Evolutionary conservation across 1,284 basidiomycete species (phyloP), one percentile per base, ranked within the genome.

Genomic region (Cutaneotrichosporon dermatis): DNA sequence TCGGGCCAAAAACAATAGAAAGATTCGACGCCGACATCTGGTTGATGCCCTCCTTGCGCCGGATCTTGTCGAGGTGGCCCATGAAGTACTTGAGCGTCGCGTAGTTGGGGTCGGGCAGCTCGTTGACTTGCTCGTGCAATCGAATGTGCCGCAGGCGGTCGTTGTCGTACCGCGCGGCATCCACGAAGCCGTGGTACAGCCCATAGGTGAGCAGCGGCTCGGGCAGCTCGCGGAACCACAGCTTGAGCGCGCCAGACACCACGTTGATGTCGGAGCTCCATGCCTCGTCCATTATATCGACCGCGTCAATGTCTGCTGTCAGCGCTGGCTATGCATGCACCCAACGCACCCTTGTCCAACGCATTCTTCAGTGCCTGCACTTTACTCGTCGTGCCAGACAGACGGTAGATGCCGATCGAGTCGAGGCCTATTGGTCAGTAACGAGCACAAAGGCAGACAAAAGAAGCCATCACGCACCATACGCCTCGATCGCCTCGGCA

Each of bases 41-140:
- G 76, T 99, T 99, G 56, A 87, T 81, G 6, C 82, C 77, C 66
- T 90, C 87, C 66, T 86, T 83, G 68, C 87, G 83, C 51, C 84
- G 84, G 58, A 96, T 85, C 90, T 84, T 86, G 80, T 97, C 84
- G 61, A 99, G 79, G 79, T 99, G 95, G 9, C 89, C 92, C 83
- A 99, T 85, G 72, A 99, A 88, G 76, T 85, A 97, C 76, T 98
- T 98, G 56, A 99, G 82, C 1, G 95, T 97, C 1, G 96, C 92
- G 72, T 99, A 99, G 78, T 99, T 97, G 11, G 96, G 85, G 79
- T 99, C 95, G 4, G 95, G 96, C 54, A 99, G 82, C 68, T 97
- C 94, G 73, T 99, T 99, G 52, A 99, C 94, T 55, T 90, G 86
- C 75, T 99, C 95, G 71, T 99, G 95, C 60, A 99, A 80, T 53